Percentiles rank a stretch among this genome's conserved stretches.
Evolutionary conservation across 176 grass and related monocot species (phyloP).

Genomic region (Chloris gayana): DNA sequence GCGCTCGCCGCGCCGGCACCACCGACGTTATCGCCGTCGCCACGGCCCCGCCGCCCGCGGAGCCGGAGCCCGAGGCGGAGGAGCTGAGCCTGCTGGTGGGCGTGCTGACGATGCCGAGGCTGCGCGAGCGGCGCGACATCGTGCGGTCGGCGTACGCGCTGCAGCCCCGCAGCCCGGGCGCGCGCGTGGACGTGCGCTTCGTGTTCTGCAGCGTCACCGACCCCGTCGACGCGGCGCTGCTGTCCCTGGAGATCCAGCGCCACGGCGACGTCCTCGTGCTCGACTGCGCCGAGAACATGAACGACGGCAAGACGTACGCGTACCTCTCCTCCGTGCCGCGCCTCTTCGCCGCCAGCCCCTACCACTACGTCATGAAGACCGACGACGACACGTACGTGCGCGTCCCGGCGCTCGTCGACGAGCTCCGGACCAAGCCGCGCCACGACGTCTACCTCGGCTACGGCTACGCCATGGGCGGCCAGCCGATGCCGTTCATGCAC

Average conservation of each 20-base stretch:
- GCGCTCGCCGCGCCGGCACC: neutral
- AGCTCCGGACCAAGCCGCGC: slow-evolving; percentile 44
- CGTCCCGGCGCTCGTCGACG: slow-evolving; percentile 32
- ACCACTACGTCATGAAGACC: slow-evolving; percentile 80
- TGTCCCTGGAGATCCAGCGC: slow-evolving; percentile 48
- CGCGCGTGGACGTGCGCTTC: slow-evolving; percentile 72
- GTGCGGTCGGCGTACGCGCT: slow-evolving; percentile 71
- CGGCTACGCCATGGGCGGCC: slow-evolving; percentile 53
- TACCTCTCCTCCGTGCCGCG: slow-evolving; percentile 54
- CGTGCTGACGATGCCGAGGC: slow-evolving; percentile 51
- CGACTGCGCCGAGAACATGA: slow-evolving; percentile 77
- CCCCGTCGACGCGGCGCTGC: slow-evolving; percentile 50
- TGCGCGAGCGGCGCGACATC: slow-evolving; percentile 62
- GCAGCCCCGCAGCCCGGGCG: slow-evolving; percentile 20
- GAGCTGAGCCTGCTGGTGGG: slow-evolving; percentile 70
- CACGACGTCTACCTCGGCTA: slow-evolving; percentile 67
- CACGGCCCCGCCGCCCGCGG: neutral
- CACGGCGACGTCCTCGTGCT: slow-evolving; percentile 65
- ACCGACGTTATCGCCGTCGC: neutral
- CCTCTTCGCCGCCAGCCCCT: slow-evolving; percentile 6
- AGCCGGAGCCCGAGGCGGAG: neutral
- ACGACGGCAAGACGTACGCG: slow-evolving; percentile 80
- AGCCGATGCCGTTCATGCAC: slow-evolving; percentile 71
- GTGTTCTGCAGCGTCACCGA: slow-evolving; percentile 69
- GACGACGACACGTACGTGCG: slow-evolving; percentile 78